Base-by-base conservation (phyloP, 1,139 yeast genomes). In the Sugiyamaella paludigena region DNA sequence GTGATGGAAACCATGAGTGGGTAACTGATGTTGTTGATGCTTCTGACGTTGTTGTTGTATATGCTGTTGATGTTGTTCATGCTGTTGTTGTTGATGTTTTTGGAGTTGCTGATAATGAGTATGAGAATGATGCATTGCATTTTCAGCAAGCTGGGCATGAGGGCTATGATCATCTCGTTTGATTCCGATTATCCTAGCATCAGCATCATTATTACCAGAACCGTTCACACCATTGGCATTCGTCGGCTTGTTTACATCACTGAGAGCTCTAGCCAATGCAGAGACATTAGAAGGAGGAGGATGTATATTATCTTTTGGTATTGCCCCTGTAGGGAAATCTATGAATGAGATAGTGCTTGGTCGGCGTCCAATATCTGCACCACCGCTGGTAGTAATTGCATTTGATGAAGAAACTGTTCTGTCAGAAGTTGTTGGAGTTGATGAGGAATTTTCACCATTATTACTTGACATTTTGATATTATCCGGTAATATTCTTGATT, bases 311-410 rank as follows among this genome's bases (percentile, higher is more conserved):
- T 40, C 44, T 19, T 40, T 40, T 13, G 26, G 37, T 31, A 31
- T 2, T 8, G 42, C 16, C 26, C 33, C 28, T 7, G 42, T 32
- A 11, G 36, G 48, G 16, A 35, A 35, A 28, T 45, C 44, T 7
- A 45, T 45, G 27, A 45, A 45, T 5, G 49, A 45, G 19, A 45
- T 24, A n/a, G 45, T 40, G 31, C 49, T 45, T 2, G 49, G 49
- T 12, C 49, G 10, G 8, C 49, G 31, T 28, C 35, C 45, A 12
- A 42, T 15, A 41, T 26, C 15, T 19, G 24, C 5, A 19, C 24
- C 24, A 19, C 24, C 5, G 5, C 5, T 19, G 5, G 24, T 19
- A 19, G 3, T 19, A 5, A 5, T 19, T 19, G 24, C 24, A 19
- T 19, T 19, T 19, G 24, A 19, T 4, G 24, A 19, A 19, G 24